Base-by-base conservation (phyloP, 495 filamentous ascomycete genomes). In the Neurospora sp. region DNA sequence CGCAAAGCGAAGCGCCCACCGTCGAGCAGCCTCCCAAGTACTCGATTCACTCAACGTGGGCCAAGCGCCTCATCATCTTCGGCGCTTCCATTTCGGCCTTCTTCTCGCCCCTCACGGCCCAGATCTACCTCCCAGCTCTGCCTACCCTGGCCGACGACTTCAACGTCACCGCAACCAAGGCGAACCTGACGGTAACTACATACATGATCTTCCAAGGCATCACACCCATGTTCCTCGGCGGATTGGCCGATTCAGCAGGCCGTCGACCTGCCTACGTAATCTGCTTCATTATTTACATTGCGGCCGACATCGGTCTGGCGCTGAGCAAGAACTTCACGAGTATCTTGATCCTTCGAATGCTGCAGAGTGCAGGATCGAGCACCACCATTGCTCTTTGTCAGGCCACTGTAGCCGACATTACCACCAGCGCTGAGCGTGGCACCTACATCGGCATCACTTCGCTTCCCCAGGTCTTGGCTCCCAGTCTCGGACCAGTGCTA, bases 111-210 rank as follows among this genome's bases (percentile, higher is more conserved):
- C 79, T 94, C 12, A 89, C 89, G 12, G 88, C 89, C 1, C 79
- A 82, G 40, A 93, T 94, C 73, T 95, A 95, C 80, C 90, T 91
- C 69, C 91, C 91, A 5, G 89, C 90, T 0, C 81, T 94, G 48
- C 86, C 82, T n/a, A 79, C 81, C 0, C 76, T 93, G 7, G 82
- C 88, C 0, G 38, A 76, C 0, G 85, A 89, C 35, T 85, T 91
- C 72, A 14, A 86, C 17, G 84, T 90, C 17, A 86, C 86, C 0
- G 72, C 80, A 8, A 80, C 83, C 5, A 77, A 87, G 68, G 87
- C 91, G 72, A 92, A 91, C 76, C 80, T 92, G 68, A 89, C 88
- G 8, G 84, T 91, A 12, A 90, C 89, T 8, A 86, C 86, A 3
- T 90, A 89, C 73, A 84, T 87, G 83, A 84, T 90, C 70, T 81